phyloP scores from a whole-genome alignment of 1,284 basidiomycete genomes.

The Heliocybe sulcata region DNA sequence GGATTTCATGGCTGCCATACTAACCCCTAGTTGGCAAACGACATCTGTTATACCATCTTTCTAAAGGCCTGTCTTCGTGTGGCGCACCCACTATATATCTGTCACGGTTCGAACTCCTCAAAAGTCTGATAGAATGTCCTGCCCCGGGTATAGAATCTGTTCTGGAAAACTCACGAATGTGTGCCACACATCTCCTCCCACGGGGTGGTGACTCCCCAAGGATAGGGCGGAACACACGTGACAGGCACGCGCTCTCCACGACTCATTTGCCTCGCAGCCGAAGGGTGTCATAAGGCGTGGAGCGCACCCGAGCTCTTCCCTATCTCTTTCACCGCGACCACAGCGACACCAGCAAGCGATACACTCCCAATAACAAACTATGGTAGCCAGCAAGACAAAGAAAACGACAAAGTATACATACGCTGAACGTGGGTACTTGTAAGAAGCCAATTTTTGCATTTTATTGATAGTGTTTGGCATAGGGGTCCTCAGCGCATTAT shows the following conservation, averaged over 20 bases:
- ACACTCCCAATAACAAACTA: background rate
- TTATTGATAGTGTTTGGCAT: constrained; percentile 2
- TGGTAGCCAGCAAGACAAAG: constrained; percentile 18
- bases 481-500: constrained; percentile 41
- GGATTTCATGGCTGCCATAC: no score
- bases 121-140: no score
- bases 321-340: background rate
- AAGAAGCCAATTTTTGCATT: background rate
- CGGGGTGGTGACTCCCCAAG: background rate
- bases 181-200: background rate
- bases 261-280: background rate
- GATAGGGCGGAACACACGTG: background rate
- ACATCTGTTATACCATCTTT: no score
- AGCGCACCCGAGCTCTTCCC: background rate
- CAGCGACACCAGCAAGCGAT: background rate
- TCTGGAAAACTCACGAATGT: background rate
- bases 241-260: background rate
- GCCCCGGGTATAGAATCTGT: no score
- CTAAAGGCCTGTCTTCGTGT: no score
- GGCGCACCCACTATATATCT: no score
- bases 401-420: constrained; percentile 33
- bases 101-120: no score
- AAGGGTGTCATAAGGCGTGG: background rate
- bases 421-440: constrained; percentile 33
- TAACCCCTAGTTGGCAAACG: no score